Evolutionary conservation across 129 eudicot genomes (phyloP), one percentile per base, ranked within the genome.

Genomic region (Glebionis coronaria): DNA sequence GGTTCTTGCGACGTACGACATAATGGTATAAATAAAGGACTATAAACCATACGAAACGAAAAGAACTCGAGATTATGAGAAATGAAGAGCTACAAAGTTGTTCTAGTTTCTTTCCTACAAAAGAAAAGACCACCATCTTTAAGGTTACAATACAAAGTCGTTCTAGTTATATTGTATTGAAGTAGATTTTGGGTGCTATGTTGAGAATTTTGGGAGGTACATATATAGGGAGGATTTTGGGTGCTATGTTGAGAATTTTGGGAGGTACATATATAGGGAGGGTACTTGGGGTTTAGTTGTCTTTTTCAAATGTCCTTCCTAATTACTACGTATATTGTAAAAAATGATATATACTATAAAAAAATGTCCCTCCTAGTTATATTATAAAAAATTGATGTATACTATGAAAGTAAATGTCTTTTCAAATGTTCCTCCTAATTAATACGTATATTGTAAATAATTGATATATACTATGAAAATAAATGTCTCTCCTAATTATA

Each of bases 81-180:
- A 16, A 31, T 4, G 68, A 67, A 44, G 56, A 15, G 13, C 63
- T 75, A 78, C 75, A 78, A 75, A 81, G 76, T 42, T 64, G 61
- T 60, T 75, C 74, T 4, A 75, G 69, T 68, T 81, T 84, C 52
- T 81, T 82, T 40, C 76, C 83, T 42, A 63, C 69, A 50, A 47
- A 59, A 56, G 62, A 69, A 50, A 76, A 27, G 23, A 53, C 44
- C 31, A 49, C 62, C 53, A 73, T 82, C 42, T 66, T 73, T 69
- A 56, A 65, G 59, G 59, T 55, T n/a, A n/a, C n/a, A n/a, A n/a
- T 73, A 61, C 54, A 23, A 49, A 13, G 2, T 10, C 44, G 49
- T 61, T 56, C 35, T 16, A 51, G 5, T 38, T 29, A 19, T 73
- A n/a, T 44, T 45, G 49, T 38, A 56, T 55, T 29, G 78, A 58